A percentile compares a stretch with the other conserved stretches of the same genome.
phyloP scores from a whole-genome alignment of 2,329 filamentous ascomycete genomes.

The Calonectria crousiana region DNA sequence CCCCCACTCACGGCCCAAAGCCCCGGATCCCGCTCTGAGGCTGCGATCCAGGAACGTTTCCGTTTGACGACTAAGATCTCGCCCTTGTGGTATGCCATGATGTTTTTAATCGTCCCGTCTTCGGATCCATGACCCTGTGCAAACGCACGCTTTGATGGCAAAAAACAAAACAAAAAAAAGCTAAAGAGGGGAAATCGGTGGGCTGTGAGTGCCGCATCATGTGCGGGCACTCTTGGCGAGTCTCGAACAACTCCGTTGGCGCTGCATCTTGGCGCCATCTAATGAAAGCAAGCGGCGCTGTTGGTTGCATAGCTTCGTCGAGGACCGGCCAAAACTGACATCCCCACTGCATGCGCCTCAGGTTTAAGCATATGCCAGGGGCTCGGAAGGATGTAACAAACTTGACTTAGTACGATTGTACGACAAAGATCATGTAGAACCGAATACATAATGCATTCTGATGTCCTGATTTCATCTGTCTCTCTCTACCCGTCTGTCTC shows the following conservation, averaged over 20 bases:
- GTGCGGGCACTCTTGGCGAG: background rate
- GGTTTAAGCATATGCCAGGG: slow-evolving; percentile 25
- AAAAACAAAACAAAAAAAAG: too few relatives aligned
- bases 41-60: background rate
- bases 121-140: background rate
- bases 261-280: background rate
- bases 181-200: background rate
- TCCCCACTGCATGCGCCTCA: slow-evolving; percentile 14
- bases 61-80: background rate
- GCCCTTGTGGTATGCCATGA: background rate
- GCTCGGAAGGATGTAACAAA: slow-evolving; percentile 11
- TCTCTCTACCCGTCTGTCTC: background rate
- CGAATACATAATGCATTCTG: slow-evolving; percentile 5
- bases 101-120: slow-evolving; percentile 12
- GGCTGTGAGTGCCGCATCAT: background rate
- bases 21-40: background rate
- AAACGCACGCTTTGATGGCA: background rate
- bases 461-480: background rate
- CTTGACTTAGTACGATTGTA: background rate
- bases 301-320: background rate
- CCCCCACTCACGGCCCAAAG: background rate
- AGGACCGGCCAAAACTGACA: background rate
- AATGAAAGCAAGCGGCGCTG: background rate
- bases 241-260: background rate
- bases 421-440: slow-evolving; percentile 1